Evolutionary conservation across 768 basidiomycete genomes (phyloP).

Genomic region (Rhizopogon vulgaris): DNA sequence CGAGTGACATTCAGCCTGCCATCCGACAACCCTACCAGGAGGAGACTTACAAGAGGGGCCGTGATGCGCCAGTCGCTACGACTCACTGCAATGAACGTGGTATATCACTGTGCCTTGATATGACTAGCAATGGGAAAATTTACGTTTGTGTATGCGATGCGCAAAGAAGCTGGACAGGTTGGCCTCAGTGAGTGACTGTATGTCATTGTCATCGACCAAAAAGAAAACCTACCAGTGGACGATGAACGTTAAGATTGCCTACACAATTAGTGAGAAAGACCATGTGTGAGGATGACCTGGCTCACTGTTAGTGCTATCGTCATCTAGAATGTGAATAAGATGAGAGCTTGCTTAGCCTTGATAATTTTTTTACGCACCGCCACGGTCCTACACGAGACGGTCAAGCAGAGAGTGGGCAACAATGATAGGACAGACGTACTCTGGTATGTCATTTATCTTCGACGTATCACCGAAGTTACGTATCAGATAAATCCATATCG

Average conservation of each 20-base stretch:
- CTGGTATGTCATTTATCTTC: constrained; percentile 38
- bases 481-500: constrained; percentile 41
- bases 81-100: constrained; percentile 15
- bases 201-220: too few relatives aligned
- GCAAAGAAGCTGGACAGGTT: constrained; percentile 27
- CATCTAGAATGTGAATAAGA: constrained; percentile 11
- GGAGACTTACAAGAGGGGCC: constrained; percentile 26
- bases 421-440: constrained; percentile 22
- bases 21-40: background rate
- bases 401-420: background rate
- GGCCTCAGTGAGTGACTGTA: background rate
- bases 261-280: constrained; percentile 19
- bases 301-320: constrained; percentile 28
- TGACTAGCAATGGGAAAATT: constrained; percentile 5
- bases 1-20: background rate
- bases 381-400: constrained; percentile 11
- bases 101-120: background rate
- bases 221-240: constrained; percentile 40
- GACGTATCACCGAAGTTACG: constrained; percentile 32
- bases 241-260: constrained; percentile 42
- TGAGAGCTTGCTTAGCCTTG: background rate
- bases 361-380: constrained; percentile 16
- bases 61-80: constrained; percentile 25
- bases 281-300: background rate
- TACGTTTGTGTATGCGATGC: constrained; percentile 37